Percentiles rank a stretch among this genome's conserved stretches.
Evolutionary conservation across 1,284 basidiomycete species (phyloP).

Genomic region (Neonothopanus nambi): DNA sequence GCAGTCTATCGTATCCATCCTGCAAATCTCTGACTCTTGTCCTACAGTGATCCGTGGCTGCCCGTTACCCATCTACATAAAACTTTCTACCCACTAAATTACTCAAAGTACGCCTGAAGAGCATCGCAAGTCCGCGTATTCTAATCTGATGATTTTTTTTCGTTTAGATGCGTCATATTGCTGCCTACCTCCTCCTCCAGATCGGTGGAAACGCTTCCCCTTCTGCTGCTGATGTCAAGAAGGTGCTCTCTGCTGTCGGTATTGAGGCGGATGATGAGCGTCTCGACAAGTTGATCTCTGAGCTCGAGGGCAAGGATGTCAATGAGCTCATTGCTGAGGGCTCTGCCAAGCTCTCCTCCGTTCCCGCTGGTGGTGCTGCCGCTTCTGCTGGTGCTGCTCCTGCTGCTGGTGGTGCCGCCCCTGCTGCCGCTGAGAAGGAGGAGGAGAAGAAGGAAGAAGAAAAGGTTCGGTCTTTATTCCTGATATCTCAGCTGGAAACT

Average conservation of each 20-base stretch:
- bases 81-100: constrained; percentile 27
- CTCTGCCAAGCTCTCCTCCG: constrained; percentile 91
- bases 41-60: constrained; percentile 87
- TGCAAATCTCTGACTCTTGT: constrained; percentile 7
- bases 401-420: constrained; percentile 60
- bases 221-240: constrained; percentile 87
- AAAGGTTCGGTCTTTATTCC: constrained; percentile 49
- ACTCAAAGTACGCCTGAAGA: constrained; percentile 30
- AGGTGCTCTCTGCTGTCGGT: constrained; percentile 85
- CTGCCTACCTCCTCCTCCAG: constrained; percentile 97
- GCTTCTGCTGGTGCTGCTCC: constrained; percentile 50
- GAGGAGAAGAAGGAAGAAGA: constrained; percentile 83
- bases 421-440: constrained; percentile 65
- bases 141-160: not conserved
- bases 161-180: constrained; percentile 96
- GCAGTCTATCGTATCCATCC: not conserved
- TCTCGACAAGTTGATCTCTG: constrained; percentile 85
- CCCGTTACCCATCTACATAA: constrained; percentile 41
- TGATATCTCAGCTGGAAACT: constrained; percentile 15
- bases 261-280: constrained; percentile 89
- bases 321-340: constrained; percentile 94
- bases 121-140: constrained; percentile 30
- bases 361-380: constrained; percentile 79
- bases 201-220: constrained; percentile 92
- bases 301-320: constrained; percentile 93